These are phyloP conservation scores for Aspergillus asperescens DNA, from an alignment of 495 filamentous ascomycete species.

Conservation along the genomic window DNA sequence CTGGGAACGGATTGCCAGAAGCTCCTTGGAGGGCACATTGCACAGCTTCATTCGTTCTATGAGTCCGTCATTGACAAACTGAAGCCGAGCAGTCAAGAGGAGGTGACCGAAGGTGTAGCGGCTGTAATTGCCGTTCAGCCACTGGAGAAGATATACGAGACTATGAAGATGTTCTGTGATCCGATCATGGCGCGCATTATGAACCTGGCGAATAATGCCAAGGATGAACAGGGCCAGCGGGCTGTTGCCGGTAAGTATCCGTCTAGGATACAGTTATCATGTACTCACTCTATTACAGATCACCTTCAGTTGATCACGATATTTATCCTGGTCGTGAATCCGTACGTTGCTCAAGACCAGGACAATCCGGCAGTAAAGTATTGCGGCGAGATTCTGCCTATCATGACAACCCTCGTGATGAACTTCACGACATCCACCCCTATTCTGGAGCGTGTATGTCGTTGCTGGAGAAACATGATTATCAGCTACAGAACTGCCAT, in stretches of 20 bases:
- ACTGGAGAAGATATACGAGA: slow-evolving; percentile 67
- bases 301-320: slow-evolving; percentile 87
- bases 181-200: slow-evolving; percentile 84
- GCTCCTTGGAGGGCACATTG: slow-evolving; percentile 70
- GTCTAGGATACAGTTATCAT: neutral
- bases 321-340: slow-evolving; percentile 75
- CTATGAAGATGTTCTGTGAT: slow-evolving; percentile 89
- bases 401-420: slow-evolving; percentile 75
- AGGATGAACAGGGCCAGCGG: slow-evolving; percentile 70
- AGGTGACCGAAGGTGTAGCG: slow-evolving; percentile 91
- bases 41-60: slow-evolving; percentile 86
- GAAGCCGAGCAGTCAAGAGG: slow-evolving; percentile 80
- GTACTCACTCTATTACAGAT: slow-evolving; percentile 48
- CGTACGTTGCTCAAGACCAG: slow-evolving; percentile 63
- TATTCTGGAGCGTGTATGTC: slow-evolving; percentile 87
- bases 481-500: slow-evolving; percentile 90
- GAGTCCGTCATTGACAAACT: slow-evolving; percentile 79
- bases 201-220: slow-evolving; percentile 77
- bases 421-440: slow-evolving; percentile 79
- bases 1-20: slow-evolving; percentile 91
- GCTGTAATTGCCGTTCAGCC: slow-evolving; percentile 85
- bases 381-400: slow-evolving; percentile 85
- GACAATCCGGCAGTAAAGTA: slow-evolving; percentile 93
- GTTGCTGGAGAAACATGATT: slow-evolving; percentile 94
- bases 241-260: slow-evolving; percentile 67